Percentiles rank a stretch among this genome's conserved stretches.
These are phyloP conservation scores for Trypanosoma melophagium DNA, from an alignment of 208 protist species.

Conservation along the genomic window DNA sequence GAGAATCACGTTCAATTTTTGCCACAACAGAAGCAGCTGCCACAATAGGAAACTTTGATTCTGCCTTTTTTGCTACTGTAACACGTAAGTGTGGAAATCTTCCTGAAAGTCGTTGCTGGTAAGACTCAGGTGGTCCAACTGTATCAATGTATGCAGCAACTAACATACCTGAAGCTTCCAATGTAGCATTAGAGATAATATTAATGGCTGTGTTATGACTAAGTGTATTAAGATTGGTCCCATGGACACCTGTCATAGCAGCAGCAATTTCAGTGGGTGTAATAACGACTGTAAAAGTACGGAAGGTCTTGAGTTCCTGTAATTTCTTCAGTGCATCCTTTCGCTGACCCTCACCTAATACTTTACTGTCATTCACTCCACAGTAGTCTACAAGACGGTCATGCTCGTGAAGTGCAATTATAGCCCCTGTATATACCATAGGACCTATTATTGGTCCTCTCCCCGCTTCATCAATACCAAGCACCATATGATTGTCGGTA, in stretches of 20 bases:
- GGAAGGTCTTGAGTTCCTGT: conserved; percentile 59
- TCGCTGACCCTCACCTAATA: conserved; percentile 58
- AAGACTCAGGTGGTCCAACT: conserved; percentile 84
- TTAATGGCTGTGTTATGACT: conserved; percentile 84
- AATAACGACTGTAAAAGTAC: conserved; percentile 60
- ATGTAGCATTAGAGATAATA: conserved; percentile 75
- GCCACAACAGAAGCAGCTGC: conserved; percentile 93
- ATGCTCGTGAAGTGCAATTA: conserved; percentile 74
- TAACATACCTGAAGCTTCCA: conserved; percentile 72
- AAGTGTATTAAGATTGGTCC: conserved; percentile 86
- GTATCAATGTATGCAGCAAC: conserved; percentile 93
- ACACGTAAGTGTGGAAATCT: conserved; percentile 88
- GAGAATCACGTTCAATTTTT: conserved; percentile 81
- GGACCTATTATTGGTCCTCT: conserved; percentile 93
- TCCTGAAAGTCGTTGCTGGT: conserved; percentile 64
- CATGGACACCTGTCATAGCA: conserved; percentile 67
- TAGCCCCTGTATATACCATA: conserved; percentile 93
- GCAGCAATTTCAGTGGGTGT: conserved; percentile 71
- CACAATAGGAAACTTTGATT: conserved; percentile 90
- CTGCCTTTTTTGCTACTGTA: conserved; percentile 89
- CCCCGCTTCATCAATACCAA: conserved; percentile 96
- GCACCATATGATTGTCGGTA: conserved; percentile 64
- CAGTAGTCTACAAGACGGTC: conserved; percentile 66
- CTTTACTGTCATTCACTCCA: conserved; percentile 90
- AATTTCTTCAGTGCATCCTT: conserved; percentile 55